Base-by-base conservation (phyloP, 441 rosid species). In the Breynia disticha region DNA sequence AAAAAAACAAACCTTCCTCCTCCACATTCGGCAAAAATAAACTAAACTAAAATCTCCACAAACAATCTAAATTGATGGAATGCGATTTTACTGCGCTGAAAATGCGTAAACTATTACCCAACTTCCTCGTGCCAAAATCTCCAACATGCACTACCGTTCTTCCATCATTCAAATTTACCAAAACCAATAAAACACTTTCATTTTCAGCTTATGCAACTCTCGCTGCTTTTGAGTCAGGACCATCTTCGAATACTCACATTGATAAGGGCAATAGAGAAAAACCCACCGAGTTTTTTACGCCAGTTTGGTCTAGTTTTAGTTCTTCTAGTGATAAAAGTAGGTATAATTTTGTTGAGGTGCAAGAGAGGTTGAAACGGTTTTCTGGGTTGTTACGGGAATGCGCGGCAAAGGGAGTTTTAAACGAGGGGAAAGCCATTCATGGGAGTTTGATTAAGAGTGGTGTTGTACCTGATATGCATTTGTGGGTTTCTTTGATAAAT, bases 401-500 rank as follows among this genome's bases (percentile, higher is more conserved):
- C 60, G 72, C 73, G 48, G 51, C 67, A 3, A 66, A 46, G 13
- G 69, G 71, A 68, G 55, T 45, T 41, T 35, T 76, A 19, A 32
- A 28, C 15, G 55, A 51, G 10, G 87, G 79, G 13, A 69, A 57
- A 59, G 55, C 59, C 15, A 55, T 78, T 42, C 76, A 76, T 52
- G 76, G 73, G 42, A 54, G 59, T 11, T n/a, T 72, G 32, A 51
- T 66, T 11, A 52, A 28, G 20, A 59, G 16, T 13, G 67, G 56
- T 14, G 14, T 60, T 11, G 68, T 61, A 16, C 67, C 63, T 4
- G 77, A 77, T 71, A 44, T 79, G 53, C 67, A 78, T 80, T 16
- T 88, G 77, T 35, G 82, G 81, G 51, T 64, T 41, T 78, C 93
- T 42, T 54, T 90, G 72, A 72, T 85, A 1, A 67, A 81, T 72